Base-by-base conservation (phyloP, 257 asterid species). In the Rhazya stricta region DNA sequence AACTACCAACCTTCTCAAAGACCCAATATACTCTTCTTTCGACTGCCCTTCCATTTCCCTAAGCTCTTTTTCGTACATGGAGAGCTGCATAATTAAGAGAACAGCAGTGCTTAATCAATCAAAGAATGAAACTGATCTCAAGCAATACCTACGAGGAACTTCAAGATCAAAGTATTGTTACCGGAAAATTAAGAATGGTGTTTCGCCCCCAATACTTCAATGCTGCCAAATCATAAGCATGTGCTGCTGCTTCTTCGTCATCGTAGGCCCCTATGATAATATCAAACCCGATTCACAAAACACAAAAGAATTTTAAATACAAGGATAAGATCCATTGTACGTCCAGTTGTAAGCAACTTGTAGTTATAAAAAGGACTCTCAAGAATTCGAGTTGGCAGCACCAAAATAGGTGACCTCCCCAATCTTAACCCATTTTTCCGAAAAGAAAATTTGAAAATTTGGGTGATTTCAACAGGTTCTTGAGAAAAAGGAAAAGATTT, bases 151-250 rank as follows among this genome's bases (percentile, higher is more conserved):
- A 80, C 67, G n/a, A 61, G 39, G 5, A 46, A 18, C n/a, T 27
- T 30, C 11, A 27, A 48, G 11, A 6, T 1, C 21, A 58, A 2
- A 25, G 56, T 51, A 67, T 6, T 32, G 63, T 85, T 87, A 94
- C 99, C 11, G 96, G 96, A 54, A 94, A 94, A 85, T 94, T 94
- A 41, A 91, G 87, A 30, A 87, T 80, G 62, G 98, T 94, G 21
- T 94, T 91, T 51, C 88, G 92, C 77, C 98, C 97, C 97, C 98
- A 94, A 48, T 94, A 91, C 80, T 94, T 94, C 84, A 91, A 84
- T 77, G 99, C 98, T 37, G 99, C 99, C 87, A 92, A 88, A 77
- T 94, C 99, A 82, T 94, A 94, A 3, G 99, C 98, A 89, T 87
- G 99, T 85, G 99, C 99, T 42, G 98, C 98, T 82, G 99, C 91